Base-by-base conservation (phyloP, 2,329 filamentous ascomycete genomes). In the Penicillium italicum region DNA sequence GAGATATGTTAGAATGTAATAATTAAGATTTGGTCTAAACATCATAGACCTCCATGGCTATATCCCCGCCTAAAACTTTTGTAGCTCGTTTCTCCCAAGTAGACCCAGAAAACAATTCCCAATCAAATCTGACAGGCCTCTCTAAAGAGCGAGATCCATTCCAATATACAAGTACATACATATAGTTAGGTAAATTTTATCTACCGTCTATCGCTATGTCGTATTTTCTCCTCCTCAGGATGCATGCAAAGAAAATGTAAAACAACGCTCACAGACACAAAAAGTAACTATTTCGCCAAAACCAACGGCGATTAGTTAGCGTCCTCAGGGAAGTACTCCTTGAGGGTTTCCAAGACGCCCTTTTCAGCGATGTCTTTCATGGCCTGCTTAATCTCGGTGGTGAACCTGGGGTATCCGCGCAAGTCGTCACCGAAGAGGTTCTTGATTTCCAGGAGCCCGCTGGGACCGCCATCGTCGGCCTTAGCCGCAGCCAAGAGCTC, bases 341-440 rank as follows among this genome's bases (percentile, higher is more conserved):
- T 10, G 50, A 82, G 67, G 1, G 79, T 80, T 52, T 76, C 77
- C 70, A 80, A 64, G 31, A 80, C 72, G 28, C 80, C 80, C 43
- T 81, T 78, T 62, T 72, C 68, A 53, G 69, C 62, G 54, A 82
- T 78, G 33, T 74, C 71, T 63, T 78, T 73, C 73, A 82, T 75
- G 1, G 78, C 78, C n/a, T 60, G 74, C 50, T 76, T 73, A 20
- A 82, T 67, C 67, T 80, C 75, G 44, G 74, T 56, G 42, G 81
- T 47, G 67, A 82, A 82, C 34, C 76, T 67, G 72, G 79, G 61
- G 66, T 81, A 78, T 42, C 45, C 52, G 56, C 80, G 77, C 68
- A 82, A 63, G 48, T 82, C 79, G 50, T 82, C 79, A 66, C 80
- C 80, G 48, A 82, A 82, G 2, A 82, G 70, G 53, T 61, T 75